A percentile compares a stretch with the other conserved stretches of the same genome.
These are phyloP conservation scores for Rhodotorula taiwanensis DNA, from an alignment of 768 basidiomycete species.

Conservation along the genomic window DNA sequence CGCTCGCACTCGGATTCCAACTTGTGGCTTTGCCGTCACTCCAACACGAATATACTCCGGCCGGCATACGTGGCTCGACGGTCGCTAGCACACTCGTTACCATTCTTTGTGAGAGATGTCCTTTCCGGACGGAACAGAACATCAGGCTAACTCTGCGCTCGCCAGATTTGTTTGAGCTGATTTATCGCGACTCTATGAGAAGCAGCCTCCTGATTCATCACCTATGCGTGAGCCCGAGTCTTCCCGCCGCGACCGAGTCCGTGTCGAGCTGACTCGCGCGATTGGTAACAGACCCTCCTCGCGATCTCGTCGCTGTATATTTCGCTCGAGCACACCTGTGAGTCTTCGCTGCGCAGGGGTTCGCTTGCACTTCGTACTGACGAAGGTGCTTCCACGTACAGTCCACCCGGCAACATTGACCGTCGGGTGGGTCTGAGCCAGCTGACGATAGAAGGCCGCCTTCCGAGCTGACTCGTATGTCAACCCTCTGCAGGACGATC, in stretches of 20 bases:
- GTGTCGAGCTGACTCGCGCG: neutral
- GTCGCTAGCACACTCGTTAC: neutral
- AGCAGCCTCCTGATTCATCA: neutral
- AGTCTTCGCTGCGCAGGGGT: neutral
- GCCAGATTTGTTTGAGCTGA: conserved; percentile 1
- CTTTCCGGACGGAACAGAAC: neutral
- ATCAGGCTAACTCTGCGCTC: neutral
- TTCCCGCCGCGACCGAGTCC: neutral
- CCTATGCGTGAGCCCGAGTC: neutral
- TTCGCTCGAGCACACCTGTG: conserved; percentile 1
- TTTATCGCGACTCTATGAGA: conserved; percentile 4
- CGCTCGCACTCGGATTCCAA: neutral
- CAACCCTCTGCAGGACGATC: neutral
- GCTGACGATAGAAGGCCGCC: no score
- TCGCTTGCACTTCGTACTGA: neutral
- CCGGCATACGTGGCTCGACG: neutral
- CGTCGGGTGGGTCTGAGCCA: neutral
- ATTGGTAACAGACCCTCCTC: neutral
- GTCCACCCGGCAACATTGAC: conserved; percentile 2
- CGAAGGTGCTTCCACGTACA: neutral
- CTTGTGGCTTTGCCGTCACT: neutral
- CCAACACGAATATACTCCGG: neutral
- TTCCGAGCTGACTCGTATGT: neutral
- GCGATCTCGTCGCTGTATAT: conserved; percentile 5
- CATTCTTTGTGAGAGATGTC: neutral